A percentile compares a stretch with the other conserved stretches of the same genome.
phyloP scores from a whole-genome alignment of 805 yeast genomes.

The Priceomyces melissophilus region DNA sequence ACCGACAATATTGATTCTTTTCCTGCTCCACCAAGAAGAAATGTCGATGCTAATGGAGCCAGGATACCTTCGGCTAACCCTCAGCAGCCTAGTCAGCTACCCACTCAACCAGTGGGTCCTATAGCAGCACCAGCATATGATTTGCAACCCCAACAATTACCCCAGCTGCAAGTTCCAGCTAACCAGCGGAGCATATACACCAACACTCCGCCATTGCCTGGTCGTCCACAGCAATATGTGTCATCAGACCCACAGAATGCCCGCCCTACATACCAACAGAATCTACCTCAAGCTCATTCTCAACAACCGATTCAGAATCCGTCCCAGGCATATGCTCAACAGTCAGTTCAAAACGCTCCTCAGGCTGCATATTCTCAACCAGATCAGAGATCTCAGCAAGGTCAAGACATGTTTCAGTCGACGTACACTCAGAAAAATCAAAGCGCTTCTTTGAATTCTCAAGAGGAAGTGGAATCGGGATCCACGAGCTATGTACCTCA shows the following conservation, averaged over 20 bases:
- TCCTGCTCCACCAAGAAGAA: slow-evolving; percentile 46
- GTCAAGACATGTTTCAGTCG: background rate
- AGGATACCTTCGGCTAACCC: background rate
- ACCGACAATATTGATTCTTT: slow-evolving; percentile 27
- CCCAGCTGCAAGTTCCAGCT: slow-evolving; percentile 8
- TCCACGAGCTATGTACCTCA: slow-evolving; percentile 12
- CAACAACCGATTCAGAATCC: slow-evolving; percentile 2
- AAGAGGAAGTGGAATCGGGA: no score
- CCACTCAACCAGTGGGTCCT: slow-evolving; percentile 7
- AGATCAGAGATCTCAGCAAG: background rate
- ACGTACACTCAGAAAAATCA: background rate
- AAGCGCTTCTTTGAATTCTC: no score
- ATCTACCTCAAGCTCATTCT: background rate
- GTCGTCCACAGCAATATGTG: slow-evolving; percentile 5
- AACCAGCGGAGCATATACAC: slow-evolving; percentile 10
- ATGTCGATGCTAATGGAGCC: slow-evolving; percentile 23
- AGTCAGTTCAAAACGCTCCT: slow-evolving; percentile 5
- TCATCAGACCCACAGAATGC: slow-evolving; percentile 10
- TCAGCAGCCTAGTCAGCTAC: slow-evolving; percentile 3
- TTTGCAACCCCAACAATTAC: slow-evolving; percentile 11
- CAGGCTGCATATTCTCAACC: background rate
- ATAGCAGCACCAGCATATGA: slow-evolving; percentile 7
- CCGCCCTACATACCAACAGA: slow-evolving; percentile 5
- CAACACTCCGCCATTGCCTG: slow-evolving; percentile 6
- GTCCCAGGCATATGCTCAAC: slow-evolving; percentile 10